These are phyloP conservation scores for Cochlearia excelsa DNA, from an alignment of 345 rosid genomes.

Conservation along the genomic window DNA sequence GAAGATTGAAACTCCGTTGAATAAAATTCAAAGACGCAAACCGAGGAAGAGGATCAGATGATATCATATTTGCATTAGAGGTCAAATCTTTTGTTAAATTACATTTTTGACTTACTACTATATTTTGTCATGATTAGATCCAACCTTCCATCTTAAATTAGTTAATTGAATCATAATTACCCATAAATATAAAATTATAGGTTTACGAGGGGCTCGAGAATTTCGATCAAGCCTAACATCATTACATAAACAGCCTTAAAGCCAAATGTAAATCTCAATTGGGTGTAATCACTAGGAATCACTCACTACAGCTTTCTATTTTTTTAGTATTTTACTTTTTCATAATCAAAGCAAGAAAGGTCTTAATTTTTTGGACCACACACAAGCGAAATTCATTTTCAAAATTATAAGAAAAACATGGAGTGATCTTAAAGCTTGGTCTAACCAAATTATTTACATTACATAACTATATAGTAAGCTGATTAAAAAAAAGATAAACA, in stretches of 20 bases:
- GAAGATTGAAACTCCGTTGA: neutral
- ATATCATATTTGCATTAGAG: neutral
- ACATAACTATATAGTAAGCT: neutral
- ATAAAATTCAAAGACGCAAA: constrained; percentile 23
- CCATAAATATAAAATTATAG: constrained; percentile 21
- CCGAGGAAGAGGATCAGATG: constrained; percentile 33
- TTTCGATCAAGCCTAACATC: constrained; percentile 30
- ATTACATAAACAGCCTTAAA: constrained; percentile 38
- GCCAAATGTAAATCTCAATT: constrained; percentile 31
- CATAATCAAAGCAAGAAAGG: constrained; percentile 13
- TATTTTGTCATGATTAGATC: no score
- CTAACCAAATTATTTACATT: constrained; percentile 27
- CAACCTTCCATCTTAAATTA: neutral
- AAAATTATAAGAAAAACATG: constrained; percentile 9
- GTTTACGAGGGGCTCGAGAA: constrained; percentile 37
- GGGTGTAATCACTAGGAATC: constrained; percentile 34
- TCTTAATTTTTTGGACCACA: constrained; percentile 32
- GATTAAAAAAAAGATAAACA: no score
- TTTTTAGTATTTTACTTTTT: constrained; percentile 6
- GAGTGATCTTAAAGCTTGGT: constrained; percentile 34
- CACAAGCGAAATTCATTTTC: constrained; percentile 14
- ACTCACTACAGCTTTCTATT: constrained; percentile 32
- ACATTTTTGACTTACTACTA: neutral
- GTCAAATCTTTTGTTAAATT: constrained; percentile 7
- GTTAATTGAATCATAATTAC: constrained; percentile 21